Base-by-base conservation (phyloP, 805 yeast species). In the Cyberlindnera maritima region DNA sequence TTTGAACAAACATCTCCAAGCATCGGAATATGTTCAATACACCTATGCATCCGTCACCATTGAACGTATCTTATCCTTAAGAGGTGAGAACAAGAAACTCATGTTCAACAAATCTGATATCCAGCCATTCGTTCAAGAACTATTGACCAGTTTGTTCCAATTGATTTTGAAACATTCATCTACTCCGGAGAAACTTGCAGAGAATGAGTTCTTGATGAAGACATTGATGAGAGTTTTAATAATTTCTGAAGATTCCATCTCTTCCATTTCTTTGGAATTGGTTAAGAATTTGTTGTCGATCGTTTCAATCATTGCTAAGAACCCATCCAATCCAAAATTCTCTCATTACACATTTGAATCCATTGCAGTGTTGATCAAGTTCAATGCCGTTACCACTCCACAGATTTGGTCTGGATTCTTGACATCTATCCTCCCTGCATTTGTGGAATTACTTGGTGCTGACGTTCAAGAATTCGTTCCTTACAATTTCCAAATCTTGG, bases 381-480 rank as follows among this genome's bases (percentile, higher is more conserved):
- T 65, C 60, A 64, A 67, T 48, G 58, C 65, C 8, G n/a, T n/a
- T n/a, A 60, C 25, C 5, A 6, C 68, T 32, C 9, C 44, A 19
- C 55, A 57, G 20, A 67, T 71, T 34, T 61, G 70, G 36, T 47
- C 65, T 4, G 52, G 61, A 12, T 60, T 72, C 23, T 59, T 72
- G 15, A 67, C 70, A 1, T 48, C 77, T 11, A 71, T 88, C 29
- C 74, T 91, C 58, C 92, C 96, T 8, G 74, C 81, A 2, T 71
- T 88, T 47, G 68, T 91, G 50, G 67, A 68, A 1, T 79, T 91
- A 25, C 71, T 94, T 46, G 83, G 87, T 18, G 81, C 81, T 42
- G 98, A 94, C 58, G 86, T 94, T 39, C 92, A 91, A 57, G 99
- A 94, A 68, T 94, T 94, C 62, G 82, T 88, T 15, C 97, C 98